Conservation (phyloP, 2,329 filamentous ascomycete species). For the Sporothrix inflata region DNA sequence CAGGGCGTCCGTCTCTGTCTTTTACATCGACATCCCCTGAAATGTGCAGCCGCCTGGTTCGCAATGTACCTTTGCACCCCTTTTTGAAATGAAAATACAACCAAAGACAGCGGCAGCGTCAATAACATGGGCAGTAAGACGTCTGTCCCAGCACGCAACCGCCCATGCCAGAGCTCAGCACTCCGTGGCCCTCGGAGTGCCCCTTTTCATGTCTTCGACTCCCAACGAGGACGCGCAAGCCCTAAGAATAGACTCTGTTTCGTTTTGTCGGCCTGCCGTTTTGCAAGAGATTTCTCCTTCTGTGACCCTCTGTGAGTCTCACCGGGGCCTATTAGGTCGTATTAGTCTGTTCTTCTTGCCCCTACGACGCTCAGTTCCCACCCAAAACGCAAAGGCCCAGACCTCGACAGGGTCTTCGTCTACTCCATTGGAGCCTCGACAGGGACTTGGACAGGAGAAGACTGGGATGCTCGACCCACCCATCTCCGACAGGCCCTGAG, state of each 20-base stretch:
- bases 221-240: constrained; percentile 4
- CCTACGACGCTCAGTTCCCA: neutral
- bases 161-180: neutral
- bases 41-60: neutral
- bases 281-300: neutral
- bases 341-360: neutral
- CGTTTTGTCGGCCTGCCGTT: constrained; percentile 6
- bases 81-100: constrained; percentile 18
- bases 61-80: neutral
- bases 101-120: neutral
- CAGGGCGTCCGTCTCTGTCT: neutral
- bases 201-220: neutral
- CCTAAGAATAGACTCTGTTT: constrained; percentile 18
- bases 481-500: constrained; percentile 17
- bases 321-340: neutral
- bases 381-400: neutral
- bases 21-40: neutral
- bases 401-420: neutral
- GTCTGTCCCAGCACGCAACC: neutral
- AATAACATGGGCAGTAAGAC: neutral
- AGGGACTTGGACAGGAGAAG: neutral
- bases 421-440: constrained; percentile 2
- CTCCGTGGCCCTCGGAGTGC: neutral
- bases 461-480: constrained; percentile 19
- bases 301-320: neutral